Evolutionary conservation across 176 grass and related monocot species (phyloP), one percentile per base, ranked within the genome.

Genomic region (Carex pumila): DNA sequence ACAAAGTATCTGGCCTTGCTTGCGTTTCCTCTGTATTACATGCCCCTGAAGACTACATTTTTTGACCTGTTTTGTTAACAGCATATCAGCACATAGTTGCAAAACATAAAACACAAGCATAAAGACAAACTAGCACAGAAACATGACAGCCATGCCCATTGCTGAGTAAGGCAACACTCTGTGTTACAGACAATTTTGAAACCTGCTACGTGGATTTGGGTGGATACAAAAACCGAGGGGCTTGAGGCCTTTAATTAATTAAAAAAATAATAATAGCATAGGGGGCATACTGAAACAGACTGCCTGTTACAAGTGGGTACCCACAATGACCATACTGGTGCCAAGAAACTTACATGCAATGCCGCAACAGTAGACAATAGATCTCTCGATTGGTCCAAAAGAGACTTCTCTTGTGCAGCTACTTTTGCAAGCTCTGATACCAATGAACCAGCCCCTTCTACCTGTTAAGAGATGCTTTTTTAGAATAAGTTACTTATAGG

Each of bases 41-140:
- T 97, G 94, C n/a, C 94, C 94, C 73, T 94, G 90, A 61, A 97
- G 87, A 86, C 94, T 97, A 84, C 90, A 97, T 86, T 86, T 84
- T 53, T 92, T 99, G 37, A 99, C 96, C 93, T 99, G 88, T 89
- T 90, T 84, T 15, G 4, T 5, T 54, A 85, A 60, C 9, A 81
- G 74, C 36, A 21, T 10, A 81, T 85, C 37, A 21, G 61, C 66
- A 55, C 32, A 67, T 7, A 41, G 4, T 72, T 10, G 70, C 86
- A 85, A 84, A n/a, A 0, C 32, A 57, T 30, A 12, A 57, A 69
- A 79, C 4, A 39, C 15, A 61, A 77, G 9, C 49, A 76, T 55
- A 76, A 76, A 17, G 37, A 12, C 47, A 22, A 76, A 76, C 49
- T 76, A 15, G 22, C 49, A 55, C 3, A 7, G 37, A 39, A 39